phyloP scores from a whole-genome alignment of 106 monocot genomes.

The Allium sativum region DNA sequence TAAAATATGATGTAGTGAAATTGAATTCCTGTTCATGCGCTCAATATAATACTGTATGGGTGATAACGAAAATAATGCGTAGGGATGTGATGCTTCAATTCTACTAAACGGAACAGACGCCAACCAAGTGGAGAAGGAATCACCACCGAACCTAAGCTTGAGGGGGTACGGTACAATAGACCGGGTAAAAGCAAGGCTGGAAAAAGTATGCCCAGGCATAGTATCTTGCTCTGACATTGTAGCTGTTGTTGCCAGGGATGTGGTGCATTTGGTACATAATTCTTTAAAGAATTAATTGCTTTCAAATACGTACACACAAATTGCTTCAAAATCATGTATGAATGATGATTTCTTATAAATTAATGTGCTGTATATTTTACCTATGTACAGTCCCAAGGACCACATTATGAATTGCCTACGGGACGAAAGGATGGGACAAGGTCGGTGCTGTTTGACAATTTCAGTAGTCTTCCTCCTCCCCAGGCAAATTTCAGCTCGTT shows the following conservation, averaged over 20 bases:
- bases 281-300: not conserved
- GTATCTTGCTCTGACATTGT: constrained; percentile 43
- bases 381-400: constrained; percentile 22
- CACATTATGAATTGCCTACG: constrained; percentile 33
- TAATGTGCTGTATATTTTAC: too few relatives aligned
- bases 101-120: constrained; percentile 15
- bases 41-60: not conserved
- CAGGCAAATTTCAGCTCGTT: constrained; percentile 11
- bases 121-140: constrained; percentile 22
- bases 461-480: constrained; percentile 19
- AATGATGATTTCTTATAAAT: too few relatives aligned
- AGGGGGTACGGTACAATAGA: constrained; percentile 32
- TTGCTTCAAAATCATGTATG: too few relatives aligned
- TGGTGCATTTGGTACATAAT: constrained; percentile 28
- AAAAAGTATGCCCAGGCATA: constrained; percentile 35
- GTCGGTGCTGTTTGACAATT: constrained; percentile 15
- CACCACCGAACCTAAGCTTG: constrained; percentile 18
- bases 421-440: constrained; percentile 35
- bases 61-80: not conserved
- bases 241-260: constrained; percentile 38
- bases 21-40: too few relatives aligned
- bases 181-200: constrained; percentile 25
- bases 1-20: too few relatives aligned
- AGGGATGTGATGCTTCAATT: constrained; percentile 50
- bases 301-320: not conserved